Base-by-base conservation (phyloP, 371 early-diverging fungal species). In the Apophysomyces sp. region DNA sequence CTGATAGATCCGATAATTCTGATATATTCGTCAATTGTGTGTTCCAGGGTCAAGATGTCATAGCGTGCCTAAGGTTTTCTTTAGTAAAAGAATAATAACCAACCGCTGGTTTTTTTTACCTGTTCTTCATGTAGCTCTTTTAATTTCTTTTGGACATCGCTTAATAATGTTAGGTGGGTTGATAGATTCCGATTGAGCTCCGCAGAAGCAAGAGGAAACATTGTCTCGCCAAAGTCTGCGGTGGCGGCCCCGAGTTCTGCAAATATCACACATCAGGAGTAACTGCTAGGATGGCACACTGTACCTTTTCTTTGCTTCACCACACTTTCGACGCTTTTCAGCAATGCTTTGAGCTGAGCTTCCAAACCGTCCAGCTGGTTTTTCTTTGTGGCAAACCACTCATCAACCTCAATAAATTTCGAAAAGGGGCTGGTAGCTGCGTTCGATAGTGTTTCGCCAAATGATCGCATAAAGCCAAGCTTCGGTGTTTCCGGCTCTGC, bases 21-120 rank as follows among this genome's bases (percentile, higher is more conserved):
- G 63, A 95, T 84, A 65, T 96, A 92, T 67, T 95, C 95, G 62
- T 94, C 94, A 40, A 92, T 89, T 0, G 89, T 94, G 49, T 89
- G 83, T 69, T 86, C 89, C 53, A 95, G 67, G 3, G 90, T 84
- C 15, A 82, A 67, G 13, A 92, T 80, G 72, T 95, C 95, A 55
- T 83, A 77, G 12, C 86, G 86, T 8, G 85, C 87, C 80, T 78
- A 62, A 28, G 7, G 39, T 27, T 21, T 3, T 21, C 49, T 8
- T n/a, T 44, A n/a, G 15, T 55, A 5, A 24, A 44, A 28, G 6
- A 8, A 29, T 39, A 32, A 40, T 31, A 29, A 26, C 7, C 57
- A 18, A 37, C 18, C 16, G 21, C 6, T 18, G 52, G 44, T 21
- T n/a, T 39, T 37, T 63, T 26, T 31, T 65, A 79, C 82, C 69